These are phyloP conservation scores for Trichoderma asperelloides DNA, from an alignment of 495 filamentous ascomycete species.

Conservation along the genomic window DNA sequence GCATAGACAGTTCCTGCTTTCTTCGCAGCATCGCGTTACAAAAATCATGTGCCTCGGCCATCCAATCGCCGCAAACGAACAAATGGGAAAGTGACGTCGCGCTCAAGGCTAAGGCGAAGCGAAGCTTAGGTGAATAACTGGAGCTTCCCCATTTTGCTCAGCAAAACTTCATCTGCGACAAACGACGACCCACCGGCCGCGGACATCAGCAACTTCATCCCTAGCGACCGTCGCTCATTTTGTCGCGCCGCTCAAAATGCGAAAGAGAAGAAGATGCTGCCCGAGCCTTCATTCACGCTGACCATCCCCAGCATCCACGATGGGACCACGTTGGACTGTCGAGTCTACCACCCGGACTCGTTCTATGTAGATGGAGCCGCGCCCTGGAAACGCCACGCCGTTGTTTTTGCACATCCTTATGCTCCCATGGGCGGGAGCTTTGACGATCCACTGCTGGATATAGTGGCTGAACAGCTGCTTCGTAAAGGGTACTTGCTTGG, in stretches of 20 bases:
- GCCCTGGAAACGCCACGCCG: conserved; percentile 46
- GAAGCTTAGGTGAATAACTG: neutral
- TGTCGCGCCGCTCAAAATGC: neutral
- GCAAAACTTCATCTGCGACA: neutral
- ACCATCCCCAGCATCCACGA: conserved; percentile 81
- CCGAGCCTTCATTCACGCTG: conserved; percentile 57
- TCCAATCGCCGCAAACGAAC: neutral
- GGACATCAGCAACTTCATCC: neutral
- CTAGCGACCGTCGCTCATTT: neutral
- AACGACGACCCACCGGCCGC: neutral
- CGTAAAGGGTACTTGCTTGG: conserved; percentile 62
- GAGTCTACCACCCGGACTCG: conserved; percentile 61
- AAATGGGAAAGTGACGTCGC: neutral
- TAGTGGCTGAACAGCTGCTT: conserved; percentile 54
- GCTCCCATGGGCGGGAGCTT: conserved; percentile 77
- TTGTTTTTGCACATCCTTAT: conserved; percentile 86
- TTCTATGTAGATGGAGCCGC: conserved; percentile 21
- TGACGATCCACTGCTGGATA: conserved; percentile 69
- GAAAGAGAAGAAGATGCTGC: conserved; percentile 24
- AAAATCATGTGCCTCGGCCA: neutral
- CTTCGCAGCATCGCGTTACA: neutral
- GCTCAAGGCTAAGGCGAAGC: neutral
- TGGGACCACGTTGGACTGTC: conserved; percentile 61
- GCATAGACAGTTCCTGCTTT: neutral
- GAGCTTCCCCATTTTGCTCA: neutral